Percentiles rank a stretch among this genome's conserved stretches.
phyloP scores from a whole-genome alignment of 108 stramenopile species.

The Chaetoceros muelleri region DNA sequence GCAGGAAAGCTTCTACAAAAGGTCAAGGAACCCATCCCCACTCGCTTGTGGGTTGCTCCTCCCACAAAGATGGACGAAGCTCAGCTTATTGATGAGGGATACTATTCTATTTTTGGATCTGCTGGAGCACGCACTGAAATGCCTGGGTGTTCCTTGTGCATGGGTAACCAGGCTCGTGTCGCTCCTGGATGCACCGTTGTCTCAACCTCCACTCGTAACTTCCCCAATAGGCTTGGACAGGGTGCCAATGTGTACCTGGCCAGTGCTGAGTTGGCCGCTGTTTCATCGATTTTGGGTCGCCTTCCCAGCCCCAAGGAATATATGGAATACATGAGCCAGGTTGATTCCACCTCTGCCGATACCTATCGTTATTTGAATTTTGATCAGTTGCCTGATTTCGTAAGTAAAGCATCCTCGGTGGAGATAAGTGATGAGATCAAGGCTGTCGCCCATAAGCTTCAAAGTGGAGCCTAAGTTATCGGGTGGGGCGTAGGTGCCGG shows the following conservation, averaged over 20 bases:
- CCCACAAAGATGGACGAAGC: slow-evolving; percentile 97
- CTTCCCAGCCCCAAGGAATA: slow-evolving; percentile 87
- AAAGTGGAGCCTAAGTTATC: too few relatives aligned
- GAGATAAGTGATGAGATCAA: slow-evolving; percentile 84
- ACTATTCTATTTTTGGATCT: slow-evolving; percentile 90
- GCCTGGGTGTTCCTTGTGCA: slow-evolving; percentile 94
- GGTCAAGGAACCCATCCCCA: slow-evolving; percentile 58
- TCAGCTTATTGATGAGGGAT: slow-evolving; percentile 91
- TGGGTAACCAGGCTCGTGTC: slow-evolving; percentile 97
- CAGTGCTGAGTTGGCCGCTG: slow-evolving; percentile 85
- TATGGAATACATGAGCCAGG: slow-evolving; percentile 64
- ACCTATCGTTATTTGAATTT: slow-evolving; percentile 97
- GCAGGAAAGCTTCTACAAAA: slow-evolving; percentile 87
- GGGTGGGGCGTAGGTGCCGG: too few relatives aligned
- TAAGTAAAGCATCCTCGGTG: slow-evolving; percentile 62
- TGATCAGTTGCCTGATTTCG: slow-evolving; percentile 85
- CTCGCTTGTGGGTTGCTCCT: slow-evolving; percentile 89
- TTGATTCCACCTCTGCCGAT: slow-evolving; percentile 78
- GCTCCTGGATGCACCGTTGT: slow-evolving; percentile 85
- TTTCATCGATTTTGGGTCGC: slow-evolving; percentile 76
- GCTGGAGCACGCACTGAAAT: slow-evolving; percentile 92
- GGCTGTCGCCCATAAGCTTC: slow-evolving; percentile 69
- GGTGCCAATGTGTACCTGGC: slow-evolving; percentile 92
- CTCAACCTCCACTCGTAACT: slow-evolving; percentile 91
- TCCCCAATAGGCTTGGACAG: slow-evolving; percentile 95